Base-by-base conservation (phyloP, 257 asterid species). In the Penstemon eatonii region DNA sequence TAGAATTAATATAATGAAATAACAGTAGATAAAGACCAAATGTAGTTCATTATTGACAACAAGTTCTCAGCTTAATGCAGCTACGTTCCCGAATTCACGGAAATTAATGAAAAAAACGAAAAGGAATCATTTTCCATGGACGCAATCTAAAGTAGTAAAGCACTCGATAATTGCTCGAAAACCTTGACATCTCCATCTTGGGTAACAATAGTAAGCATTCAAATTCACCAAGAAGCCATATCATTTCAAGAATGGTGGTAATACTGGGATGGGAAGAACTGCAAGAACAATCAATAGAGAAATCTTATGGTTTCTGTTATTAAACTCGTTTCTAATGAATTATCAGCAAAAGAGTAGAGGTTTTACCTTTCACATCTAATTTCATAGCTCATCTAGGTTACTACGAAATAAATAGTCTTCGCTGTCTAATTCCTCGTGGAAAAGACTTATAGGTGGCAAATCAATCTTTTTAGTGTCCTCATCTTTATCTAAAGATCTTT, bases 391-490 rank as follows among this genome's bases (percentile, higher is more conserved):
- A 75, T 84, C 95, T 49, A 88, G 74, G 70, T 92, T 69, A 50
- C 81, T 88, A 50, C 91, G 90, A 64, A 88, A 88, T 60, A 93
- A 66, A 77, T 72, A 93, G 86, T 85, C 94, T 77, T 93, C 99
- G 60, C 67, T 67, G 63, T 93, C 97, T 65, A 93, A 76, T 70
- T 93, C 99, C 45, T 93, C 99, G 10, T 93, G 99, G 74, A 71
- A 73, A 67, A 82, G 90, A 65, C 80, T 78, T 65, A 86, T 52
- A 39, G 88, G 56, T 49, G 94, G 95, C 73, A 56, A 10, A 1
- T 49, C 78, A 42, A 66, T 50, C 78, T 76, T 80, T 72, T 70
- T 66, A 25, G 72, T 13, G 52, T 41, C 3, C 53, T 76, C 83
- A 10, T 44, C 46, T 18, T 65, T 60, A 73, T 78, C 77, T 57